phyloP scores from a whole-genome alignment of 805 yeast species.

The Scheffersomyces ergatensis region DNA sequence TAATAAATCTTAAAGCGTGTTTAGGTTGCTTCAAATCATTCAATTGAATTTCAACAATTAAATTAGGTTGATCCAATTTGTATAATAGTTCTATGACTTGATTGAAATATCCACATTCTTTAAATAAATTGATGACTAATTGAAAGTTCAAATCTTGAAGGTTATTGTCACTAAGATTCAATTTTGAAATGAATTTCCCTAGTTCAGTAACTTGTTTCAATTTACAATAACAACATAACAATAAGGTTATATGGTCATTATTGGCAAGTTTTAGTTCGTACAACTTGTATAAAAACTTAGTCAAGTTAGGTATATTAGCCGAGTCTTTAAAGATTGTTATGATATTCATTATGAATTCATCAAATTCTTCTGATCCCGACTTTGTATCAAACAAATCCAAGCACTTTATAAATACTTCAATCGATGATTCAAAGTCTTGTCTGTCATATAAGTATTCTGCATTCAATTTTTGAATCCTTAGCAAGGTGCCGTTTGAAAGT shows the following conservation, averaged over 20 bases:
- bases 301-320: conserved; percentile 62
- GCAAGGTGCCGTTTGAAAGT: conserved; percentile 25
- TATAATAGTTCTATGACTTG: conserved; percentile 71
- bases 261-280: conserved; percentile 55
- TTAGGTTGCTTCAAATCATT: conserved; percentile 58
- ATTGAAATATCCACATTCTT: conserved; percentile 64
- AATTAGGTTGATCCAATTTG: conserved; percentile 67
- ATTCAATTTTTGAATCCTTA: conserved; percentile 40
- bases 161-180: conserved; percentile 22
- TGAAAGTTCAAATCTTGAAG: conserved; percentile 60
- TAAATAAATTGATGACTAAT: conserved; percentile 63
- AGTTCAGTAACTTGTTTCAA: conserved; percentile 61
- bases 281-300: conserved; percentile 62
- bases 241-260: conserved; percentile 78
- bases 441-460: conserved; percentile 73
- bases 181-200: conserved; percentile 48
- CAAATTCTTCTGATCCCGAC: conserved; percentile 23
- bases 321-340: conserved; percentile 79
- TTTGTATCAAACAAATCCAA: conserved; percentile 18
- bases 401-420: conserved; percentile 65
- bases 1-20: conserved; percentile 62
- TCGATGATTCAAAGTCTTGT: conserved; percentile 66
- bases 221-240: conserved; percentile 78
- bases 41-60: conserved; percentile 73
- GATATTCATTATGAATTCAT: conserved; percentile 60